Base-by-base conservation (phyloP, 108 stramenopile species). In the Cyclotella atomus region DNA sequence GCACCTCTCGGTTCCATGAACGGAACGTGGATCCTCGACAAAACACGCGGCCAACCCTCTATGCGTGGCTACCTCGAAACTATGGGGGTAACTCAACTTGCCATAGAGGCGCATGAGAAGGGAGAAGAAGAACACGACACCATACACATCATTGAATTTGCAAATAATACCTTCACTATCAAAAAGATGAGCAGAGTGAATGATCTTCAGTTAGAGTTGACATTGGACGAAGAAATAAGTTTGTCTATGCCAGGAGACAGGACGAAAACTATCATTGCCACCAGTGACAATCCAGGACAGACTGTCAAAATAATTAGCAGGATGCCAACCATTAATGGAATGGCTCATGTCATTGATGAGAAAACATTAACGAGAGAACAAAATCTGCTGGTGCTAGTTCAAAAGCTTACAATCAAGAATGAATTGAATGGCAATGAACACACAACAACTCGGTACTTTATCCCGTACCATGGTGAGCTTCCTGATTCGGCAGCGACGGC, bases 71-170 rank as follows among this genome's bases (percentile, higher is more conserved):
- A 91, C 53, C 77, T 95, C 15, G 87, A 92, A 77, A 88, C 89
- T 0, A 79, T 95, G 79, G 84, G 90, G 25, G 93, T 95, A 10
- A 66, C 85, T 17, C 84, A 89, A 70, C 57, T 90, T n/a, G 90
- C 90, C 54, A 91, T 95, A 64, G 82, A 95, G 76, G 93, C 90
- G 0, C 88, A 95, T 64, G 91, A 95, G 72, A 95, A 95, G 73
- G 90, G 90, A 49, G 93, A 95, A 63, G 57, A 68, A n/a, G 90
- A 91, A 25, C 70, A 88, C 25, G 91, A 91, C 35, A 90, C 90
- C 25, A 71, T 89, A 41, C 89, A 95, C 64, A 72, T 68, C 24
- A 92, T 95, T 27, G 67, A 80, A 33, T 75, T 85, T 19, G 35
- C 61, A 12, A 74, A 73, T 21, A 59, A 77, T 16, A 67, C 63